These are phyloP conservation scores for Acrocalymma vagum DNA, from an alignment of 2,329 filamentous ascomycete species.

Conservation along the genomic window DNA sequence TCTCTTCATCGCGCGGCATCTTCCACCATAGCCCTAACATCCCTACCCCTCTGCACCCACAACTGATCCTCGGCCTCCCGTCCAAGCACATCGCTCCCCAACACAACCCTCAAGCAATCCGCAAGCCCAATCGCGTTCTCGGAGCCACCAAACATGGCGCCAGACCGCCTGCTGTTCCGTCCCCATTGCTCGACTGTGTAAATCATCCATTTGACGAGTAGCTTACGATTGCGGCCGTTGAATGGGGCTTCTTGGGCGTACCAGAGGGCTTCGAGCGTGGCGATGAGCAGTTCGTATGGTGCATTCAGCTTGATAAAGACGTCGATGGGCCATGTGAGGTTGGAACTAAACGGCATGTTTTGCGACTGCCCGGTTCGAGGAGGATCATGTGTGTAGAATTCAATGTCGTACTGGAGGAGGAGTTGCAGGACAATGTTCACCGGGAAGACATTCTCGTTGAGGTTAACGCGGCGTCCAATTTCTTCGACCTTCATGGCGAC, in stretches of 20 bases:
- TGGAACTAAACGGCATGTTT: constrained; percentile 26
- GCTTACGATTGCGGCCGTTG: constrained; percentile 61
- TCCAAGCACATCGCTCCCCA: constrained; percentile 52
- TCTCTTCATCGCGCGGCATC: constrained; percentile 34
- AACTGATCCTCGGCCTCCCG: constrained; percentile 44
- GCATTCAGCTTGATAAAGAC: constrained; percentile 71
- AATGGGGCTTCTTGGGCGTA: constrained; percentile 74
- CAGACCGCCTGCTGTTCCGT: constrained; percentile 61
- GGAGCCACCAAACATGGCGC: constrained; percentile 67
- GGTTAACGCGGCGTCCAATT: constrained; percentile 64
- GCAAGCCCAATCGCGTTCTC: constrained; percentile 59
- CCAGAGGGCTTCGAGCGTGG: constrained; percentile 71
- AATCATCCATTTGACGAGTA: constrained; percentile 68
- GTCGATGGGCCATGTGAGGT: constrained; percentile 68
- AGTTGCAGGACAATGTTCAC: constrained; percentile 51
- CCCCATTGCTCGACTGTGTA: constrained; percentile 71
- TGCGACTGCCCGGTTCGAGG: constrained; percentile 15
- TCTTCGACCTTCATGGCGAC: constrained; percentile 69
- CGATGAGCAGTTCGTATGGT: constrained; percentile 67
- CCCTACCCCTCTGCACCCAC: constrained; percentile 40
- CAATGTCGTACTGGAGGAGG: constrained; percentile 52
- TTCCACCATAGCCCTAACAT: constrained; percentile 35
- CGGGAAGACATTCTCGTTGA: constrained; percentile 65
- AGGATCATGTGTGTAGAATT: constrained; percentile 57
- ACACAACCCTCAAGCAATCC: constrained; percentile 50